Evolutionary conservation across 345 rosid species (phyloP).

Genomic region (Hibiscus mutabilis): DNA sequence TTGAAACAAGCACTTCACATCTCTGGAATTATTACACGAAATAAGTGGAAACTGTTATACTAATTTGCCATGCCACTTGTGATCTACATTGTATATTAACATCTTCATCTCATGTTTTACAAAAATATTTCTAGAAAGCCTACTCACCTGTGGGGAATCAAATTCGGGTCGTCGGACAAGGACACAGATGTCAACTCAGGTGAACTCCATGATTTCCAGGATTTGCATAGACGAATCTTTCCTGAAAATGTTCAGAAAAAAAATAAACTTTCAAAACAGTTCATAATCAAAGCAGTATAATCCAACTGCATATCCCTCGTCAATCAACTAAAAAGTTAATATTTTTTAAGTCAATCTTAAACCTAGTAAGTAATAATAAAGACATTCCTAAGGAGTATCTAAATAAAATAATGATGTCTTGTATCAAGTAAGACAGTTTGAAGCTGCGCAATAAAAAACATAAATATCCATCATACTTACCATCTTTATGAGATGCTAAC

Average conservation of each 20-base stretch:
- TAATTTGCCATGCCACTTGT: too few species aligned
- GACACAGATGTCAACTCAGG: slow-evolving; percentile 78
- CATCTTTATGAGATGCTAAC: slow-evolving; percentile 66
- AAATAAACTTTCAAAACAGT: background rate
- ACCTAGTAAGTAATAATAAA: background rate
- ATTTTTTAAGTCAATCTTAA: background rate
- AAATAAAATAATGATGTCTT: background rate
- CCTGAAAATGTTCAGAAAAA: slow-evolving; percentile 33
- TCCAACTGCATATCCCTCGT: background rate
- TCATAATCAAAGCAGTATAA: background rate
- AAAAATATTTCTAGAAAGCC: too few species aligned
- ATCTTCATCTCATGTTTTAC: too few species aligned
- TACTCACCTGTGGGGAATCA: too few species aligned
- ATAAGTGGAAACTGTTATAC: too few species aligned
- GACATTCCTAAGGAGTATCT: background rate
- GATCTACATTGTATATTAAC: too few species aligned
- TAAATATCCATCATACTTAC: slow-evolving; percentile 30
- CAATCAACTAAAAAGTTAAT: background rate
- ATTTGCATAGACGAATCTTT: slow-evolving; percentile 56
- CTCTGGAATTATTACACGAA: too few species aligned
- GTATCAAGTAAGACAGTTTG: background rate
- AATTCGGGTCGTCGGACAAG: too few species aligned
- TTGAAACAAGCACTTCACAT: too few species aligned
- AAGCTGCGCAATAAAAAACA: background rate
- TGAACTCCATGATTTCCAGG: slow-evolving; percentile 68